Evolutionary conservation across 495 filamentous ascomycete species (phyloP).

Genomic region (Cercophora sp.): DNA sequence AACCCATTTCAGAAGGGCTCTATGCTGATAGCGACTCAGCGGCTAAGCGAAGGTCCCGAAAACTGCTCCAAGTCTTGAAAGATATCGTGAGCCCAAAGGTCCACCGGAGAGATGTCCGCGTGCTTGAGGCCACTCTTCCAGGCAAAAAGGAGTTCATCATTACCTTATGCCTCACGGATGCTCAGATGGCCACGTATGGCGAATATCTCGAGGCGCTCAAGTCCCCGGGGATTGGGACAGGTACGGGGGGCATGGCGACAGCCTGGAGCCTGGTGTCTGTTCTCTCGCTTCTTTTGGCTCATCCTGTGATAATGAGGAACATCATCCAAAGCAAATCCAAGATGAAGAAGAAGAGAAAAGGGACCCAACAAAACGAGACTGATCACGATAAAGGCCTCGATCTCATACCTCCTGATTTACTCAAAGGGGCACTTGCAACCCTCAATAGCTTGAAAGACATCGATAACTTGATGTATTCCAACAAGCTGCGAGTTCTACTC

Average conservation of each 20-base stretch:
- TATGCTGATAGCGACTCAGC: slow-evolving; percentile 54
- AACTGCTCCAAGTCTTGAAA: slow-evolving; percentile 67
- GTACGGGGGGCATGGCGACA: slow-evolving; percentile 5
- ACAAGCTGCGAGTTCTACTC: slow-evolving; percentile 62
- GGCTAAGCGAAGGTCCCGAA: slow-evolving; percentile 56
- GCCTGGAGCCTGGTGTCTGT: slow-evolving; percentile 38
- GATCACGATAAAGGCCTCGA: slow-evolving; percentile 23
- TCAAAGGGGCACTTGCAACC: slow-evolving; percentile 28
- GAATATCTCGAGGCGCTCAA: slow-evolving; percentile 44
- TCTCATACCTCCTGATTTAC: slow-evolving; percentile 26
- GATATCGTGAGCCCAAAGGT: slow-evolving; percentile 73
- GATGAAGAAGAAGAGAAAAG: slow-evolving; percentile 22
- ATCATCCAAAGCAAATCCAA: neutral
- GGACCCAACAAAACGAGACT: slow-evolving; percentile 16
- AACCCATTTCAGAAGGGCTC: slow-evolving; percentile 70
- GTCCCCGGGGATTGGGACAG: neutral
- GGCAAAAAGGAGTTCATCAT: slow-evolving; percentile 79
- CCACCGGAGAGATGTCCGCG: slow-evolving; percentile 65
- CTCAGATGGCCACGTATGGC: slow-evolving; percentile 63
- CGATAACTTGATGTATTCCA: slow-evolving; percentile 44
- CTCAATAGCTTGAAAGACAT: slow-evolving; percentile 24
- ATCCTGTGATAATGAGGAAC: slow-evolving; percentile 59
- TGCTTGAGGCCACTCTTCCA: slow-evolving; percentile 60
- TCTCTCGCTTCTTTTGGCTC: slow-evolving; percentile 68
- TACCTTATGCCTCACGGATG: slow-evolving; percentile 60